Percentiles rank a stretch among this genome's conserved stretches.
These are phyloP conservation scores for Colletotrichum cereale DNA, from an alignment of 2,329 filamentous ascomycete species.

Conservation along the genomic window DNA sequence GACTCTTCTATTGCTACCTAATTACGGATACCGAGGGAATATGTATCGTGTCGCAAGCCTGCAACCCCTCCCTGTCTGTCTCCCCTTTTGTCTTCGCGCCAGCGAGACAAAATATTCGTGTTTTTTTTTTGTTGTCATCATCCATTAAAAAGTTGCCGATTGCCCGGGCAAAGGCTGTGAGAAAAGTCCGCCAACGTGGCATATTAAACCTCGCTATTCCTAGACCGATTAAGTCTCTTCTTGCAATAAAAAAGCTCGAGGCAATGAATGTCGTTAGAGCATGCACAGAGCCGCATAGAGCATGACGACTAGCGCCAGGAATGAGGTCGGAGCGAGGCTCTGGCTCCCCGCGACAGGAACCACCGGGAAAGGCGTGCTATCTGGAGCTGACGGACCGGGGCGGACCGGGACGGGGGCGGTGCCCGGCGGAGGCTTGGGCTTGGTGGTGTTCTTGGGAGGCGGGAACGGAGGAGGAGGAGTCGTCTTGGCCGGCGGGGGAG, in stretches of 20 bases:
- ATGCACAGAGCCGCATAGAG: slow-evolving; percentile 50
- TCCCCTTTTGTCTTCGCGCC: background rate
- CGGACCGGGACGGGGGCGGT: slow-evolving; percentile 37
- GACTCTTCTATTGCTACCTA: slow-evolving; percentile 11
- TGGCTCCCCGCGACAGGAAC: slow-evolving; percentile 47
- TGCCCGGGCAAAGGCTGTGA: slow-evolving; percentile 20
- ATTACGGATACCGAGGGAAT: slow-evolving; percentile 6
- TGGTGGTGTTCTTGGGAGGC: slow-evolving; percentile 47
- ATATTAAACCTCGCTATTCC: slow-evolving; percentile 11
- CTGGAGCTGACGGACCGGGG: slow-evolving; percentile 18
- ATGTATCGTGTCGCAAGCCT: slow-evolving; percentile 1
- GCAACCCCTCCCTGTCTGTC: slow-evolving; percentile 12
- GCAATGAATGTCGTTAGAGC: slow-evolving; percentile 45
- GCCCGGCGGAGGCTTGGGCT: slow-evolving; percentile 38
- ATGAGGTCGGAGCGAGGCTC: slow-evolving; percentile 47
- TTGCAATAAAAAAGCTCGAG: too few relatives aligned
- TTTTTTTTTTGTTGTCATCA: slow-evolving; percentile 9
- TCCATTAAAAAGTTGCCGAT: slow-evolving; percentile 32
- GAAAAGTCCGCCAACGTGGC: slow-evolving; percentile 18
- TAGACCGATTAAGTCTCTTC: slow-evolving; percentile 21
- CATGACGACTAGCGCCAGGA: slow-evolving; percentile 51
- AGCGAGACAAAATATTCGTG: background rate
- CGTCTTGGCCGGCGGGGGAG: background rate
- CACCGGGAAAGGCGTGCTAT: slow-evolving; percentile 25
- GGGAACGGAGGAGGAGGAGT: slow-evolving; percentile 63